These are phyloP conservation scores for Russula ochroleuca DNA, from an alignment of 768 basidiomycete species.

Conservation along the genomic window DNA sequence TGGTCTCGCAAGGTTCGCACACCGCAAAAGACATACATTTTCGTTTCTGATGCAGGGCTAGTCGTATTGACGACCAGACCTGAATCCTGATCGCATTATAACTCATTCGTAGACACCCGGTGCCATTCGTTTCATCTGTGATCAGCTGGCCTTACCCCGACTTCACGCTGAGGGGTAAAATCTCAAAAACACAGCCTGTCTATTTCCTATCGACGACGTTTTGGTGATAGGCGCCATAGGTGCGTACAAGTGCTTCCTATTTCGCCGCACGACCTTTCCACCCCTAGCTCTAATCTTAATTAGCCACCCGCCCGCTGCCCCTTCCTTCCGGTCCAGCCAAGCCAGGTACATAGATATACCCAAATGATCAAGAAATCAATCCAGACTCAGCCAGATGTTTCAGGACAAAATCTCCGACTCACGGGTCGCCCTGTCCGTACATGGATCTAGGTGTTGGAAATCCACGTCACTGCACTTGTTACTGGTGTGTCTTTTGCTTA, in stretches of 20 bases:
- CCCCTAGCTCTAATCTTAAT: constrained; percentile 8
- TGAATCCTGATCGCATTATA: not conserved
- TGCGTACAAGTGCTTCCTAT: not conserved
- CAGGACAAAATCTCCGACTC: not conserved
- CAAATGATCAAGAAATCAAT: not conserved
- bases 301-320: not conserved
- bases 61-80: not conserved
- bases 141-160: not conserved
- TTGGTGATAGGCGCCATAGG: not conserved
- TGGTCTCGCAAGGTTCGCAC: constrained; percentile 3
- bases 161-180: no score
- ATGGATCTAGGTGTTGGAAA: not conserved
- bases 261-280: not conserved
- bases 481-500: not conserved
- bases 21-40: not conserved
- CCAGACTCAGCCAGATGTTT: not conserved
- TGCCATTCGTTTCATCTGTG: not conserved
- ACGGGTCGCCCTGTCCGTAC: not conserved
- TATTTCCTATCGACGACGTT: not conserved
- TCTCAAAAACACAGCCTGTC: no score
- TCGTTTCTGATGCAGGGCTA: not conserved
- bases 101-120: not conserved
- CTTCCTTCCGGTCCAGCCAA: not conserved
- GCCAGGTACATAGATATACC: constrained; percentile 1
- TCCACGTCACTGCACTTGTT: not conserved